phyloP scores from a whole-genome alignment of 257 asterid species.

The Datura wrightii region DNA sequence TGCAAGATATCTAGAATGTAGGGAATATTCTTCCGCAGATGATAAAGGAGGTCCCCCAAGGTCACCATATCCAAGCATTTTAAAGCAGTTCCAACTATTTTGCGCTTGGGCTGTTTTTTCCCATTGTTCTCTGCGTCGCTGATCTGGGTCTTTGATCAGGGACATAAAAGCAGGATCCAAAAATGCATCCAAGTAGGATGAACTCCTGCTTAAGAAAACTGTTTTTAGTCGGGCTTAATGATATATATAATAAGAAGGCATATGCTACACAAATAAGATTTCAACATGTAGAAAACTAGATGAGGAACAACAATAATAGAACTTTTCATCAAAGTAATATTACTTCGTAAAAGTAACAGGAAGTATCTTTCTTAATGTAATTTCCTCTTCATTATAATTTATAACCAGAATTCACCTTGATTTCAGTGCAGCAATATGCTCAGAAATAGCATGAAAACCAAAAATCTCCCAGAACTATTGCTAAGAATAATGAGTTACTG shows the following conservation, averaged over 20 bases:
- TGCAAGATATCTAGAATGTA: slow-evolving; percentile 92
- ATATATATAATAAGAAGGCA: not conserved
- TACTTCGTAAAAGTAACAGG: not conserved
- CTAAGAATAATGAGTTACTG: not conserved
- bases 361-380: slow-evolving; percentile 8
- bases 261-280: not conserved
- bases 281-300: not conserved
- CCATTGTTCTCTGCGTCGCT: slow-evolving; percentile 88
- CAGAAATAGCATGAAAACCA: not conserved
- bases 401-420: not conserved
- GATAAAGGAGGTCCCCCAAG: slow-evolving; percentile 86
- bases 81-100: slow-evolving; percentile 67
- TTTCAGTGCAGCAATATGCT: slow-evolving; percentile 9
- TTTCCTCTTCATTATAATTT: not conserved
- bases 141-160: slow-evolving; percentile 86
- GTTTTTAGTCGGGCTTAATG: not conserved
- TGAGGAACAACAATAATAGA: not conserved
- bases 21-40: slow-evolving; percentile 92
- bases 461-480: not conserved
- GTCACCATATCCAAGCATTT: slow-evolving; percentile 91
- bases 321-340: not conserved
- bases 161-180: slow-evolving; percentile 97
- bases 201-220: slow-evolving; percentile 49
- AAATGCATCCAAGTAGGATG: slow-evolving; percentile 80
- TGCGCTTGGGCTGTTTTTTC: slow-evolving; percentile 84